Percentiles rank a stretch among this genome's conserved stretches.
These are phyloP conservation scores for Thozetella sp. DNA, from an alignment of 495 filamentous ascomycete genomes.

Conservation along the genomic window DNA sequence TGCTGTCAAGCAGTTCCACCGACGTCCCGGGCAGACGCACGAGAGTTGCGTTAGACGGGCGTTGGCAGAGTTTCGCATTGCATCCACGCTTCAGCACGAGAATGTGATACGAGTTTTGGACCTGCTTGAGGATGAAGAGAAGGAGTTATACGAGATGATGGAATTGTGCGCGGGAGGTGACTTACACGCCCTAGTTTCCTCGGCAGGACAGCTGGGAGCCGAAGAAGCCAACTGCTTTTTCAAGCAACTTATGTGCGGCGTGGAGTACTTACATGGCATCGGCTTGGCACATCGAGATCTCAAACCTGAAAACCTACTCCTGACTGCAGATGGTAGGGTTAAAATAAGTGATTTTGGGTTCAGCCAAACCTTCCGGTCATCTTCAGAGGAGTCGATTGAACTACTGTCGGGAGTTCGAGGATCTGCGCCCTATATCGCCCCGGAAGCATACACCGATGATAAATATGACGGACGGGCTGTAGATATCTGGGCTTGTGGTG, in stretches of 20 bases:
- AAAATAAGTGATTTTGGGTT: slow-evolving; percentile 99
- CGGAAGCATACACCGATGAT: slow-evolving; percentile 90
- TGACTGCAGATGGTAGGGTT: slow-evolving; percentile 88
- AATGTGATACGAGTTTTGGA: slow-evolving; percentile 99
- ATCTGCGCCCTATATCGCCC: slow-evolving; percentile 95
- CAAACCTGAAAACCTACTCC: slow-evolving; percentile 94
- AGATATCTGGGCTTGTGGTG: slow-evolving; percentile 96
- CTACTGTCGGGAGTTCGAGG: slow-evolving; percentile 97
- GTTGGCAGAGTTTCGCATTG: slow-evolving; percentile 98
- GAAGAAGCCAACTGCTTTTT: slow-evolving; percentile 97
- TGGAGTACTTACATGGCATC: slow-evolving; percentile 99
- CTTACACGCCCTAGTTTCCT: slow-evolving; percentile 89
- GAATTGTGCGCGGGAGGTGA: slow-evolving; percentile 98
- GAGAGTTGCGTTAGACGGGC: slow-evolving; percentile 97
- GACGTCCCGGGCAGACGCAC: slow-evolving; percentile 85
- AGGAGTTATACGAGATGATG: slow-evolving; percentile 99
- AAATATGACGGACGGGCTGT: slow-evolving; percentile 97
- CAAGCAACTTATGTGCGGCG: slow-evolving; percentile 98
- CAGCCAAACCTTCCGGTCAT: slow-evolving; percentile 99
- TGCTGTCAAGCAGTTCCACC: slow-evolving; percentile 97
- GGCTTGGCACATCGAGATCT: slow-evolving; percentile 96
- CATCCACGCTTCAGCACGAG: slow-evolving; percentile 90
- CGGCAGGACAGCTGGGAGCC: slow-evolving; percentile 91
- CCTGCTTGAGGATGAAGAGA: slow-evolving; percentile 91
- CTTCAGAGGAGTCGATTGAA: slow-evolving; percentile 96